Evolutionary conservation across 805 yeast species (phyloP), one percentile per base, ranked within the genome.

Genomic region (Spathaspora sp.): DNA sequence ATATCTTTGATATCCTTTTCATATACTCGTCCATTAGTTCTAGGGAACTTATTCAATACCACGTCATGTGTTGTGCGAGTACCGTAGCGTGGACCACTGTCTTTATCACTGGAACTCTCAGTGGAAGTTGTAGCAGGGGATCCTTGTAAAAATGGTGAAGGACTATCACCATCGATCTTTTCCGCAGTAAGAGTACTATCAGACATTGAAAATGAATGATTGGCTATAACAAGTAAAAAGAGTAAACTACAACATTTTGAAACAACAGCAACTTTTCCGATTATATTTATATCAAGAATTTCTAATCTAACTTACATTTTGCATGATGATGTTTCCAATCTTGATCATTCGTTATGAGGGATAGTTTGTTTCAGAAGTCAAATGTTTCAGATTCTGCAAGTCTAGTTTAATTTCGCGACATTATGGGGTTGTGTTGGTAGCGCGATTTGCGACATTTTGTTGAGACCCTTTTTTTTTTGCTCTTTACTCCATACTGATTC

Each of bases 1-100:
- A 87, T 78, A 32, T 80, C 81, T 55, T 81, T 81, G 44, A 87
- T 57, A 58, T 87, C 91, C 44, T 77, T 75, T 46, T 72, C 77
- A 58, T 73, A 79, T 26, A 85, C 72, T 20, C 73, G 67, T 0
- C 87, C 88, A 26, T 65, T 67, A 0, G 85, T 79, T 0, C 86
- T 78, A 53, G 79, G 70, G 55, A 82, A 75, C 49, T 69, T 72
- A 45, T 73, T 72, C 1, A 77, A 70, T 3, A 74, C 68, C 2
- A 73, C 64, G 54, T 78, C 79, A 23, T 52, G 55, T 19, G n/a
- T n/a, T n/a, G n/a, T n/a, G n/a, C n/a, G n/a, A 51, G 35, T 5
- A 43, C 43, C 18, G 28, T n/a, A 2, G 12, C 16, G 19, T 29
- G 11, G 32, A 29, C 26, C 6, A 6, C 6, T 23, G 3, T 6